Evolutionary conservation across 2,329 filamentous ascomycete genomes (phyloP).

Genomic region (Pseudogymnoascus sp.): DNA sequence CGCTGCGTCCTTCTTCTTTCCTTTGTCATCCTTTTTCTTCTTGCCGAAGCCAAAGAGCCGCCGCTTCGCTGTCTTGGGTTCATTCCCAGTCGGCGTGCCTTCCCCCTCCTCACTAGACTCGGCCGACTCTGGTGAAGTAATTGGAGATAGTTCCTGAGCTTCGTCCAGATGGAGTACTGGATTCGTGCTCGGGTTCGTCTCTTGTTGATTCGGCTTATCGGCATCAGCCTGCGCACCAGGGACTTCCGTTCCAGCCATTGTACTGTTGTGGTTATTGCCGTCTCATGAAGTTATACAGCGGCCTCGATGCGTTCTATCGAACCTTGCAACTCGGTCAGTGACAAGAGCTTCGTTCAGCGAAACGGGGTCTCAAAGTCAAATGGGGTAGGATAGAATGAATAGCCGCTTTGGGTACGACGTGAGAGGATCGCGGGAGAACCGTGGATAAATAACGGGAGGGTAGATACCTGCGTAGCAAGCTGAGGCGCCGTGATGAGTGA

Average conservation of each 20-base stretch:
- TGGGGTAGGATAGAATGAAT: background rate
- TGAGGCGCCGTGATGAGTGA: background rate
- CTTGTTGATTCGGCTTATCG: conserved; percentile 10
- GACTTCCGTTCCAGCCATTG: conserved; percentile 1
- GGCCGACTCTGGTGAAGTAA: conserved; percentile 14
- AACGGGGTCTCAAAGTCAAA: background rate
- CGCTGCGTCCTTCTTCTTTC: conserved; percentile 32
- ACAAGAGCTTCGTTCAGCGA: background rate
- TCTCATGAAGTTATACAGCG: background rate
- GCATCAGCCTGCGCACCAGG: background rate
- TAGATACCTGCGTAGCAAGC: conserved; percentile 8
- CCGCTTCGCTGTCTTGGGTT: conserved; percentile 44
- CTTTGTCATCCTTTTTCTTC: conserved; percentile 41
- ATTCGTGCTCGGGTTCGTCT: conserved; percentile 23
- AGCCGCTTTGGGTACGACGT: background rate
- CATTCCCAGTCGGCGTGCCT: conserved; percentile 29
- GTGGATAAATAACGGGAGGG: background rate
- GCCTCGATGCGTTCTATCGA: conserved; percentile 4
- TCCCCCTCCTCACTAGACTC: conserved; percentile 24
- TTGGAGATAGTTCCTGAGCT: conserved; percentile 21
- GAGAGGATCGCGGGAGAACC: background rate
- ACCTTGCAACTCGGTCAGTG: background rate
- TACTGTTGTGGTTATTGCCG: background rate
- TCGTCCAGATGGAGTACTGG: conserved; percentile 24
- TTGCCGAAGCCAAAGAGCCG: conserved; percentile 55